phyloP scores from a whole-genome alignment of 352 stramenopile genomes.

The Globisporangium carolinianum region DNA sequence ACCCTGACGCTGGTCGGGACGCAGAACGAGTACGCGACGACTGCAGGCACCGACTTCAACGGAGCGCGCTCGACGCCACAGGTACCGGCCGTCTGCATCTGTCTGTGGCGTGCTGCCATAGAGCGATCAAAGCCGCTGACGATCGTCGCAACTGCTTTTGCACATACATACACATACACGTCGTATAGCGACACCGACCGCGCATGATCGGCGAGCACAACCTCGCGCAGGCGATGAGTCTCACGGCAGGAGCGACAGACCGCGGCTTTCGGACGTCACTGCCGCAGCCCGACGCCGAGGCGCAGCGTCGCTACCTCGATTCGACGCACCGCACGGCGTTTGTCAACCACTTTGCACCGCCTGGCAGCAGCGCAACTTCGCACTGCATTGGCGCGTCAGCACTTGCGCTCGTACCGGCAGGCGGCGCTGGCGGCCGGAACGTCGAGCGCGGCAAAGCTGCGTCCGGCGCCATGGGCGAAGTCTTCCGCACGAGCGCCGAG shows the following conservation, averaged over 20 bases:
- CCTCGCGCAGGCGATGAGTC: slow-evolving; percentile 43
- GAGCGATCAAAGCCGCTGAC: too few relatives aligned
- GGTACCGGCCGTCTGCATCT: slow-evolving; percentile 17
- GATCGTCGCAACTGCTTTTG: background rate
- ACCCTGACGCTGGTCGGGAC: too few relatives aligned
- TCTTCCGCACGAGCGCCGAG: slow-evolving; percentile 45
- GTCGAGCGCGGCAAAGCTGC: slow-evolving; percentile 56
- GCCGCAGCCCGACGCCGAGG: slow-evolving; percentile 38
- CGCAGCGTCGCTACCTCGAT: slow-evolving; percentile 45
- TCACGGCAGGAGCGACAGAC: slow-evolving; percentile 20
- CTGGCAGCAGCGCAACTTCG: background rate
- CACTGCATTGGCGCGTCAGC: background rate
- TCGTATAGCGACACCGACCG: slow-evolving; percentile 23
- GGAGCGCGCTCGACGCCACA: slow-evolving; percentile 22
- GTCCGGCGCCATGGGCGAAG: slow-evolving; percentile 57
- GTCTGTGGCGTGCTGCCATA: too few relatives aligned
- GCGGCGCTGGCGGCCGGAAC: slow-evolving; percentile 29
- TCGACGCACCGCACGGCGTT: slow-evolving; percentile 59
- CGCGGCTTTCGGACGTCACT: slow-evolving; percentile 46
- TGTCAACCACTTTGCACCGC: slow-evolving; percentile 28
- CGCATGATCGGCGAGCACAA: slow-evolving; percentile 63
- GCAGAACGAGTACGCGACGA: slow-evolving; percentile 68
- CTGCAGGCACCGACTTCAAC: slow-evolving; percentile 37
- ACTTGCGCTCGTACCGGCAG: slow-evolving; percentile 28
- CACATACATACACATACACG: background rate